These are phyloP conservation scores for Pseudogymnoascus sp. DNA, from an alignment of 2,329 filamentous ascomycete species.

Conservation along the genomic window DNA sequence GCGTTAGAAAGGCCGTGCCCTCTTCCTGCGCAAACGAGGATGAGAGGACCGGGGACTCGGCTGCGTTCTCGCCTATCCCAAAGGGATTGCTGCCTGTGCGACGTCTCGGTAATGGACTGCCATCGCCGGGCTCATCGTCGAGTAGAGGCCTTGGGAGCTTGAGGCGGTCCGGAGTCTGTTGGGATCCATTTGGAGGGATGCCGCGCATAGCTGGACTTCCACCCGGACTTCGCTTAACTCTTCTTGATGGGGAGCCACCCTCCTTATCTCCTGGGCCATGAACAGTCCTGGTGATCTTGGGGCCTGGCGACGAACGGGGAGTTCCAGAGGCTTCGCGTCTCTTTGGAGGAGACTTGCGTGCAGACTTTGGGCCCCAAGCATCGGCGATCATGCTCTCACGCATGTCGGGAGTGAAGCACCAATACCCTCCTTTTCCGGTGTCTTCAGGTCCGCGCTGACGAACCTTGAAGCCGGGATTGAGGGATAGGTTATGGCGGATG, in stretches of 20 bases:
- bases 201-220: conserved; percentile 49
- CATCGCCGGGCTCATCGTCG: conserved; percentile 35
- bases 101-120: conserved; percentile 54
- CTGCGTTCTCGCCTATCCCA: conserved; percentile 41
- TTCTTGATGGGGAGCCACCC: conserved; percentile 45
- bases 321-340: neutral
- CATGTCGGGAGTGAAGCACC: conserved; percentile 80
- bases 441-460: conserved; percentile 87
- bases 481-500: conserved; percentile 88
- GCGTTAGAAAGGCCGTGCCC: conserved; percentile 56
- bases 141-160: conserved; percentile 24
- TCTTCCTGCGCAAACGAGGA: conserved; percentile 57
- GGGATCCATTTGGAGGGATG: conserved; percentile 34
- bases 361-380: conserved; percentile 30
- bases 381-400: conserved; percentile 83
- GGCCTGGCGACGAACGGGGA: neutral
- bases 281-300: conserved; percentile 21
- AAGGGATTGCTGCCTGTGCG: conserved; percentile 36
- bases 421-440: conserved; percentile 98
- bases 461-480: conserved; percentile 93
- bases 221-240: conserved; percentile 46
- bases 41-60: conserved; percentile 48
- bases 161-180: conserved; percentile 52
- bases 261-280: conserved; percentile 35
- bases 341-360: conserved; percentile 7